Base-by-base conservation (phyloP, 1,284 basidiomycete species). In the Coniferiporia sulphurascens region DNA sequence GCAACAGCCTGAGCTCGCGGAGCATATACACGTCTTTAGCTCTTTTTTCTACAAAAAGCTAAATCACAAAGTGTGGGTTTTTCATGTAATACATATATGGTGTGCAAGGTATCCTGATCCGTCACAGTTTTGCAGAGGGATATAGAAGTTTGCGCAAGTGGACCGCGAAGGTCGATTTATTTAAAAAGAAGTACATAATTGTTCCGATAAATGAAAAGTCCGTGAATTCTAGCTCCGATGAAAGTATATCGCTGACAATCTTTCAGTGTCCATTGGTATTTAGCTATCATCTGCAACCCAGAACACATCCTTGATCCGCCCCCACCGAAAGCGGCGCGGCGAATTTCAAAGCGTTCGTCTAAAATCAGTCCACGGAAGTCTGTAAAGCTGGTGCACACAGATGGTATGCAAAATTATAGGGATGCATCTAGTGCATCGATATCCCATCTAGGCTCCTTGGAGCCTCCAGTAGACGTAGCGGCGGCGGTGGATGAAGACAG, bases 11-110 rank as follows among this genome's bases (percentile, higher is more conserved):
- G 77, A 76, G 10, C 73, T 92, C 10, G 89, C 84, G 1, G 81
- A 87, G 5, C 80, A 91, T 65, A 81, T 96, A 1, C 86, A 98
- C 69, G 80, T 99, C 5, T 98, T 99, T 78, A 98, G 88, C 70
- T 95, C 95, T 0, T 99, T 98, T 76, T 98, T 99, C 73, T 98
- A 94, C 77, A 91, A 95, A 74, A 95, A 95, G 69, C 75, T 99
- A n/a, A 87, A 86, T 61, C 81, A 81, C 63, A 85, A 83, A 68
- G 83, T 82, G 88, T 88, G 71, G 51, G 83, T 72, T 41, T 55
- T 53, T 48, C 36, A 19, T 48, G 21, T 44, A 21, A 13, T 22
- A n/a, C 41, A 19, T 44, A 57, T 15, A 4, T 5, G 38, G 38
- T 51, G 4, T 27, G 17, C n/a, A 51, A 10, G 56, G 60, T 41